A percentile compares a stretch with the other conserved stretches of the same genome.
Conservation (phyloP, 2,329 filamentous ascomycete species). For the Penicillium sp. region DNA sequence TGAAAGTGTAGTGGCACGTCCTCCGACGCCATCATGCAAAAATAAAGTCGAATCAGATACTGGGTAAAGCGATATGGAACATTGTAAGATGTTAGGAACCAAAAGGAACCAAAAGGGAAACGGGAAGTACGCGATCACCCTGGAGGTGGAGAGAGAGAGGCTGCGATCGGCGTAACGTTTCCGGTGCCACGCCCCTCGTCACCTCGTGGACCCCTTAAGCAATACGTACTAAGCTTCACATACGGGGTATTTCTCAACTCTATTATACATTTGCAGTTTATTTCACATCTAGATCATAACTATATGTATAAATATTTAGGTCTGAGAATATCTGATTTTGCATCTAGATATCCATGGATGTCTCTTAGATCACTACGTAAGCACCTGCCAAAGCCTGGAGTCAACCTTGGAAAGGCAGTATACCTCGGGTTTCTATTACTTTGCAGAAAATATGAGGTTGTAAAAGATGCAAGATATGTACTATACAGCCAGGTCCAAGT, state of each 20-base stretch:
- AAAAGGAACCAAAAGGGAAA: conserved; percentile 11
- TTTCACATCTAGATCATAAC: not conserved
- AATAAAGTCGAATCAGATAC: conserved; percentile 3
- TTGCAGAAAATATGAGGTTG: not conserved
- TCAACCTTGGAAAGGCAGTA: no score
- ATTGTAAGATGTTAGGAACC: not conserved
- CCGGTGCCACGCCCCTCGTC: conserved; percentile 1
- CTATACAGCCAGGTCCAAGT: not conserved
- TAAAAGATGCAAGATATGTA: not conserved
- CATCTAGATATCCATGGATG: not conserved
- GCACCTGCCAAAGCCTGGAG: not conserved
- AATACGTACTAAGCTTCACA: not conserved
- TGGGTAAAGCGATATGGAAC: not conserved
- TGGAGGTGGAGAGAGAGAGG: conserved; percentile 9
- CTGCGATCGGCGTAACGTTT: conserved; percentile 14
- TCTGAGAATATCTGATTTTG: not conserved
- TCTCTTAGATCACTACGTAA: not conserved
- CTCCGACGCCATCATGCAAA: conserved; percentile 28
- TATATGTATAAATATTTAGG: not conserved
- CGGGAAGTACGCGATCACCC: conserved; percentile 21
- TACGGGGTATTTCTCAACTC: not conserved
- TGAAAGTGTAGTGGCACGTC: conserved; percentile 27
- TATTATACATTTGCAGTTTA: not conserved
- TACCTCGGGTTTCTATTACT: not conserved
- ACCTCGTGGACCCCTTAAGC: not conserved